Percentiles rank a stretch among this genome's conserved stretches.
These are phyloP conservation scores for Polymyxa betae DNA, from an alignment of 208 protist species.

Conservation along the genomic window DNA sequence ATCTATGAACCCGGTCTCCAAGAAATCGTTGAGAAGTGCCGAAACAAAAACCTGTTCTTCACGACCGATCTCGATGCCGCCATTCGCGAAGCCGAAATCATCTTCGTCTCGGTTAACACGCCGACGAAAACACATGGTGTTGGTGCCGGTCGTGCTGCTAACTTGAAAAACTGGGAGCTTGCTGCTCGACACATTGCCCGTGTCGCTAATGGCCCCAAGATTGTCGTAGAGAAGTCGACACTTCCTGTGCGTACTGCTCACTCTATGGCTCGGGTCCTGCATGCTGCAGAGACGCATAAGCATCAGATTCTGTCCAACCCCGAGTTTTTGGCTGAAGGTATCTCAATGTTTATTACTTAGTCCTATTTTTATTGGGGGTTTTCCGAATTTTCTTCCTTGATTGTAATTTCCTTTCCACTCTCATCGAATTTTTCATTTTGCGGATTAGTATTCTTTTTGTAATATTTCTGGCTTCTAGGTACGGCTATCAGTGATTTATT, in stretches of 20 bases:
- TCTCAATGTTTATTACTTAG: too few relatives aligned
- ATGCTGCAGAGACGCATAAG: constrained; percentile 62
- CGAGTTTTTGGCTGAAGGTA: constrained; percentile 96
- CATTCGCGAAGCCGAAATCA: constrained; percentile 84
- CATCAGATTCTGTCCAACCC: constrained; percentile 94
- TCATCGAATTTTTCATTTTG: neutral
- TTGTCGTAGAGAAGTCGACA: constrained; percentile 92
- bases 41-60: constrained; percentile 89
- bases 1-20: constrained; percentile 87
- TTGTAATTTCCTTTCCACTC: neutral
- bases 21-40: constrained; percentile 70
- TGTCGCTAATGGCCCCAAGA: constrained; percentile 70
- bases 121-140: constrained; percentile 92
- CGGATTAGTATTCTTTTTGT: too few relatives aligned
- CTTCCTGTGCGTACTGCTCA: constrained; percentile 80
- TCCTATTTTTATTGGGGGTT: too few relatives aligned
- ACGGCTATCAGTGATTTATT: constrained; percentile 86
- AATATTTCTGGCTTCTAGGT: too few relatives aligned
- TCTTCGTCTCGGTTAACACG: constrained; percentile 96
- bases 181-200: constrained; percentile 80
- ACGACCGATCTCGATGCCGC: constrained; percentile 79
- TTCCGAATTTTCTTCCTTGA: too few relatives aligned
- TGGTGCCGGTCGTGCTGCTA: constrained; percentile 71
- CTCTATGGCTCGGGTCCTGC: constrained; percentile 72
- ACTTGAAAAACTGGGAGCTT: constrained; percentile 83